A percentile compares a stretch with the other conserved stretches of the same genome.
These are phyloP conservation scores for Eucalyptus fibrosa DNA, from an alignment of 345 rosid species.

Conservation along the genomic window DNA sequence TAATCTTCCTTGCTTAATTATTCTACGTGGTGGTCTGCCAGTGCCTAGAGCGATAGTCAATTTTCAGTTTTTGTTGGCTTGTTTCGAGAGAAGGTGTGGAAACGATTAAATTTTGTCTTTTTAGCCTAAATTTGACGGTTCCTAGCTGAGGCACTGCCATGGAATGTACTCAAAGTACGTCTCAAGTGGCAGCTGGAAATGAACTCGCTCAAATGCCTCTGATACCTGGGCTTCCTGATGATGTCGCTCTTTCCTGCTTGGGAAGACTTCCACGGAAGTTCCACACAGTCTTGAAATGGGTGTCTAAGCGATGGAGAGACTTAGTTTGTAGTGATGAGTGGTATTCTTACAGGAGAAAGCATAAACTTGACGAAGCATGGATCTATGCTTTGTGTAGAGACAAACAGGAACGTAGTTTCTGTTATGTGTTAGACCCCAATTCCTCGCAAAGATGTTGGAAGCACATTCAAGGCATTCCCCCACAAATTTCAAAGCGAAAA, in stretches of 20 bases:
- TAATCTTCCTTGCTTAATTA: background rate
- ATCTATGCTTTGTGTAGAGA: slow-evolving; percentile 55
- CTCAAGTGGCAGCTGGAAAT: background rate
- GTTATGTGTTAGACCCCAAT: slow-evolving; percentile 43
- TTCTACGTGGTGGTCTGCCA: background rate
- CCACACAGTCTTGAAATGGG: slow-evolving; percentile 37
- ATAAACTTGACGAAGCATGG: slow-evolving; percentile 49
- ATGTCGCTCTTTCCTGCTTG: slow-evolving; percentile 45
- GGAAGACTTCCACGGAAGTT: slow-evolving; percentile 67
- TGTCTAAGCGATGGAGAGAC: slow-evolving; percentile 49
- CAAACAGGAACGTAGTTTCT: slow-evolving; percentile 16
- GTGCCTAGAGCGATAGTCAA: background rate
- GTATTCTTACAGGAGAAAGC: slow-evolving; percentile 29
- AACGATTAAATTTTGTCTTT: background rate
- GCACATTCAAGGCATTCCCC: slow-evolving; percentile 28
- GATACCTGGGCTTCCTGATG: slow-evolving; percentile 62
- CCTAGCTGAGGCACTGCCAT: background rate
- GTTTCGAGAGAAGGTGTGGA: background rate
- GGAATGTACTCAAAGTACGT: slow-evolving; percentile 9
- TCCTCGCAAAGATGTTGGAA: slow-evolving; percentile 44
- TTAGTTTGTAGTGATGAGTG: slow-evolving; percentile 38
- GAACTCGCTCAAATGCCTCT: slow-evolving; percentile 12
- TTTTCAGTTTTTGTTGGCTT: background rate
- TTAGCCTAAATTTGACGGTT: background rate
- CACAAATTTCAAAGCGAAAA: slow-evolving; percentile 29